phyloP scores from a whole-genome alignment of 2,329 filamentous ascomycete species.

The Aspergillus transmontanensis region DNA sequence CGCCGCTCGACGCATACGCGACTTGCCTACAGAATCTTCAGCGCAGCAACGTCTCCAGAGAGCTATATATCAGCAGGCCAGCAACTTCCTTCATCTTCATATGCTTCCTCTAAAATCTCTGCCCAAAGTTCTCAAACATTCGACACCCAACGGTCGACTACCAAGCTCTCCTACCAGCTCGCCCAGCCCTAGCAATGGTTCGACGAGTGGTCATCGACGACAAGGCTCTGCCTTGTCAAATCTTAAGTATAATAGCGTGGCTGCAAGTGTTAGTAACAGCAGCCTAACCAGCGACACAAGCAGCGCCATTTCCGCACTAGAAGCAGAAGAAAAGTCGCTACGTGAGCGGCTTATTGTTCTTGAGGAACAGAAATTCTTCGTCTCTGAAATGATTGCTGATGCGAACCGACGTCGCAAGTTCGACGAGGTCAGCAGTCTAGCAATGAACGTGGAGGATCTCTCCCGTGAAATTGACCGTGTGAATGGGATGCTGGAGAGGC shows the following conservation, averaged over 20 bases:
- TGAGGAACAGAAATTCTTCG: conserved; percentile 89
- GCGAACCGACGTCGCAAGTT: conserved; percentile 77
- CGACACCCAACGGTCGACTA: conserved; percentile 53
- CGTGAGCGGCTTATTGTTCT: conserved; percentile 79
- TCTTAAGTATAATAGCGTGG: conserved; percentile 60
- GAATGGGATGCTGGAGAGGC: conserved; percentile 63
- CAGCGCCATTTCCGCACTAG: conserved; percentile 66
- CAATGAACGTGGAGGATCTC: conserved; percentile 79
- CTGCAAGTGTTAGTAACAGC: conserved; percentile 51
- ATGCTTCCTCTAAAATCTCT: conserved; percentile 84
- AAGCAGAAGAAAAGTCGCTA: conserved; percentile 80
- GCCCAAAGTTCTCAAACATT: conserved; percentile 67
- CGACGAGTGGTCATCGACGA: conserved; percentile 29
- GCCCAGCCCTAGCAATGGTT: conserved; percentile 25
- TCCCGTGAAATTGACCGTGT: conserved; percentile 73
- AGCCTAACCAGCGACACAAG: conserved; percentile 58
- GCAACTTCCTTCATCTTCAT: conserved; percentile 80
- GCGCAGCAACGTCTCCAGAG: conserved; percentile 77
- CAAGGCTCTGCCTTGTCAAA: conserved; percentile 55
- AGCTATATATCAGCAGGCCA: conserved; percentile 79
- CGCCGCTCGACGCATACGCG: conserved; percentile 77
- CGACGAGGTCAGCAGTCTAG: conserved; percentile 80
- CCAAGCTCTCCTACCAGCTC: conserved; percentile 27
- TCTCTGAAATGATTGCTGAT: conserved; percentile 79
- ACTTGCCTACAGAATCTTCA: conserved; percentile 71